These are phyloP conservation scores for Prunus armeniaca DNA, from an alignment of 306 rosid genomes.

Conservation along the genomic window DNA sequence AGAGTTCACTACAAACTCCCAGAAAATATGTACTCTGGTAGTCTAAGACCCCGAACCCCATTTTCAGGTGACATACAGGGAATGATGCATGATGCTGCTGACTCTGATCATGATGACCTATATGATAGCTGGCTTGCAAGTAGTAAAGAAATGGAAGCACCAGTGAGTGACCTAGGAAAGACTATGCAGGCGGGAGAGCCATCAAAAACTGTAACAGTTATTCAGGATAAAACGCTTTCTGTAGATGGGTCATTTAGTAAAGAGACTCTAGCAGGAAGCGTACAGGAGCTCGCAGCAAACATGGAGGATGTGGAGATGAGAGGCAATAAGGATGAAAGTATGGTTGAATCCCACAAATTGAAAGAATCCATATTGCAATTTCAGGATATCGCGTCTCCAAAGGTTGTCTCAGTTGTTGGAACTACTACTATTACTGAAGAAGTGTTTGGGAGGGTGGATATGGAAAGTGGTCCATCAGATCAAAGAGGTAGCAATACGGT, in stretches of 20 bases:
- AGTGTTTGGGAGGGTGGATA: slow-evolving; percentile 23
- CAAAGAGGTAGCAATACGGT: slow-evolving; percentile 25
- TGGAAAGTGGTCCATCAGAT: slow-evolving; percentile 20
- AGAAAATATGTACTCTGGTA: slow-evolving; percentile 28
- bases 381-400: slow-evolving; percentile 27
- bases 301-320: slow-evolving; percentile 34
- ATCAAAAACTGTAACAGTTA: slow-evolving; percentile 22
- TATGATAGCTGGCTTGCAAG: slow-evolving; percentile 43
- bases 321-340: slow-evolving; percentile 27
- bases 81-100: slow-evolving; percentile 24
- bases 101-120: slow-evolving; percentile 39
- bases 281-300: slow-evolving; percentile 19
- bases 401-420: slow-evolving; percentile 18
- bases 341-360: slow-evolving; percentile 26
- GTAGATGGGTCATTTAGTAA: slow-evolving; percentile 20
- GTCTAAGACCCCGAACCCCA: slow-evolving; percentile 18
- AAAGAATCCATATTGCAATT: slow-evolving; percentile 14
- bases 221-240: slow-evolving; percentile 17
- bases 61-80: slow-evolving; percentile 33
- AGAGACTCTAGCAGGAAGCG: slow-evolving; percentile 25
- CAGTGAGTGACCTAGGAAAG: slow-evolving; percentile 28
- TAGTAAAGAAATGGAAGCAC: slow-evolving; percentile 32
- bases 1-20: slow-evolving; percentile 27
- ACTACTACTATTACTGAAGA: neutral
- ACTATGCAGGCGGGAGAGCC: slow-evolving; percentile 24